Conservation (phyloP, 2,329 filamentous ascomycete species). For the Ophiostoma triangulosporum region DNA sequence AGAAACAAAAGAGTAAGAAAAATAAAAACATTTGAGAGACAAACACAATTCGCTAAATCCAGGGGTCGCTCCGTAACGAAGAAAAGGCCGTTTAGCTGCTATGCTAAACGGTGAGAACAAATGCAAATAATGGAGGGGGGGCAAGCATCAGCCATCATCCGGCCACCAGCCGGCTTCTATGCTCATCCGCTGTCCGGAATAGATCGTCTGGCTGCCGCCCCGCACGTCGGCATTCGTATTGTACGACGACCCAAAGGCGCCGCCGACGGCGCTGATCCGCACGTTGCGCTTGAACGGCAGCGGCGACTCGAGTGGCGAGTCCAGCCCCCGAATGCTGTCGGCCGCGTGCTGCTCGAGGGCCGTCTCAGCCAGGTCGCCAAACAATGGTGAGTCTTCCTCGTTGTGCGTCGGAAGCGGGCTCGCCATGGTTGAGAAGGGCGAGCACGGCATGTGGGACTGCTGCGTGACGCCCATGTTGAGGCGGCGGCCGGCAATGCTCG, state of each 20-base stretch:
- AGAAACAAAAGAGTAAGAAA: neutral
- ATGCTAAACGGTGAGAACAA: neutral
- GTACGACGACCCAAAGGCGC: neutral
- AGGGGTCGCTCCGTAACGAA: neutral
- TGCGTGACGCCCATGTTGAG: neutral
- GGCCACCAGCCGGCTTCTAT: slow-evolving; percentile 19
- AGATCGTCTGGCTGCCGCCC: neutral
- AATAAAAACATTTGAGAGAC: neutral
- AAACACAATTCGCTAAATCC: neutral
- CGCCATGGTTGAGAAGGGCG: neutral
- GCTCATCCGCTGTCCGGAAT: slow-evolving; percentile 6
- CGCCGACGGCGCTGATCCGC: slow-evolving; percentile 24
- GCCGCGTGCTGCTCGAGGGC: neutral
- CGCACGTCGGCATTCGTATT: neutral
- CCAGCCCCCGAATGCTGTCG: slow-evolving; percentile 19
- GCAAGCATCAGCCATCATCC: slow-evolving; percentile 16
- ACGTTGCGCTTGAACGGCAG: slow-evolving; percentile 21
- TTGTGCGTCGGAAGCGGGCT: neutral
- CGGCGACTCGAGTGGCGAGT: slow-evolving; percentile 18
- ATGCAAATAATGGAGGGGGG: neutral
- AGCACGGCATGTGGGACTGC: neutral
- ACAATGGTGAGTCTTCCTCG: neutral
- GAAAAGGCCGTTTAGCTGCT: neutral
- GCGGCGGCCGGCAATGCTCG: neutral
- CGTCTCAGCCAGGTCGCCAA: neutral